These are phyloP conservation scores for Irpex sp. DNA, from an alignment of 1,284 basidiomycete genomes.

Conservation along the genomic window DNA sequence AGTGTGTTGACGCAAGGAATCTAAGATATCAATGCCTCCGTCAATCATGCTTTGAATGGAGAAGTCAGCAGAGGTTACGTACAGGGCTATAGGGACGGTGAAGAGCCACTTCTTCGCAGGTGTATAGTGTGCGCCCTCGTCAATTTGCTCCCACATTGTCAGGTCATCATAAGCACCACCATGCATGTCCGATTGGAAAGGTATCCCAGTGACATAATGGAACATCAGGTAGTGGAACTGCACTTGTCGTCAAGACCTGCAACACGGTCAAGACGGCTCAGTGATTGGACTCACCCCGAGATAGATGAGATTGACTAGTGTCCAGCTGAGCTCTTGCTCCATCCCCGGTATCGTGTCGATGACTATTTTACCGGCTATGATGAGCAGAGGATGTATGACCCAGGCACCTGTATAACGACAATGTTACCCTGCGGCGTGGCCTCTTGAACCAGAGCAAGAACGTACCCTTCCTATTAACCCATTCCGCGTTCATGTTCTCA, in stretches of 20 bases:
- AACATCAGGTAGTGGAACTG: conserved; percentile 98
- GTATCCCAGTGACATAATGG: conserved; percentile 96
- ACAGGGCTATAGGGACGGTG: conserved; percentile 89
- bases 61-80: conserved; percentile 33
- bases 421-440: conserved; percentile 1
- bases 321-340: conserved; percentile 94
- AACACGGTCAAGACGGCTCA: background rate
- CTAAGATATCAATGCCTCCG: conserved; percentile 37
- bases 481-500: conserved; percentile 92
- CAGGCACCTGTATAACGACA: conserved; percentile 72
- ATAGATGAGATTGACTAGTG: conserved; percentile 90
- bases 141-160: conserved; percentile 99
- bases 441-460: conserved; percentile 4
- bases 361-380: conserved; percentile 86
- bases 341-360: conserved; percentile 95
- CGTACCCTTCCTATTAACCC: conserved; percentile 97
- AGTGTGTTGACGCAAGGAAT: conserved; percentile 96
- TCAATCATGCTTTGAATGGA: background rate
- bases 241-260: background rate
- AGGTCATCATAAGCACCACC: conserved; percentile 96
- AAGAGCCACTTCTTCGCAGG: conserved; percentile 98
- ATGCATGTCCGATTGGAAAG: conserved; percentile 86
- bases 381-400: conserved; percentile 96
- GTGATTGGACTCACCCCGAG: conserved; percentile 65
- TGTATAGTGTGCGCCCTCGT: conserved; percentile 97